Evolutionary conservation across 23 red algal species (phyloP), one percentile per base, ranked within the genome.

Genomic region (Agarophyton chilense): DNA sequence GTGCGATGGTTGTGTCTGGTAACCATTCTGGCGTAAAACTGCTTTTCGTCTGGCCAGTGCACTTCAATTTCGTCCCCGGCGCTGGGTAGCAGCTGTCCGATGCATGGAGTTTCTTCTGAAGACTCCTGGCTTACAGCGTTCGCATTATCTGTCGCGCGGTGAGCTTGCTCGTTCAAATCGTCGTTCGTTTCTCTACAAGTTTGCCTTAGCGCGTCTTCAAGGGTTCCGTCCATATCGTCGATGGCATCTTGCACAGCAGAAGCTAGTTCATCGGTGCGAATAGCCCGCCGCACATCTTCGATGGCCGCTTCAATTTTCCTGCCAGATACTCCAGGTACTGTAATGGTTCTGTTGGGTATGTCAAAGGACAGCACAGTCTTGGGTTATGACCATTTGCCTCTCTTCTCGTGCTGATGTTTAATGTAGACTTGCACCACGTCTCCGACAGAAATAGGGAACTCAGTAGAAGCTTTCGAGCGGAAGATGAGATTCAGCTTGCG

Each of bases 401-500:
- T 21, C 19, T 74, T 86, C 64, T 40, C 29, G 16, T 86, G 5
- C 10, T 55, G 1, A 8, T 86, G 45, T 41, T 86, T 71, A 3
- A 74, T 9, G 31, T 52, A 86, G 19, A 86, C 5, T 68, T 70
- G 82, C 13, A 74, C 64, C 42, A 72, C 38, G 28, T 86, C 64
- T 18, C 82, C 82, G 42, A 86, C 61, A 33, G 60, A 6, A 56
- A 74, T 67, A 5, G 62, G 63, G 11, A 56, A 70, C 16, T 86
- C 64, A 5, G 49, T 2, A 12, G 35, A 17, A 24, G 82, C 3
- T 22, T 86, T 74, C 2, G 62, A 86, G 2, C 82, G 46, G 2
- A 74, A 46, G 17, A 86, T 72, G 14, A 86, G 62, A 10, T 42
- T 86, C 18, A 86, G 61, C 58, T 84, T 84, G 18, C 81, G 57